These are phyloP conservation scores for Ambrosiella beaveri DNA, from an alignment of 2,329 filamentous ascomycete genomes.

Conservation along the genomic window DNA sequence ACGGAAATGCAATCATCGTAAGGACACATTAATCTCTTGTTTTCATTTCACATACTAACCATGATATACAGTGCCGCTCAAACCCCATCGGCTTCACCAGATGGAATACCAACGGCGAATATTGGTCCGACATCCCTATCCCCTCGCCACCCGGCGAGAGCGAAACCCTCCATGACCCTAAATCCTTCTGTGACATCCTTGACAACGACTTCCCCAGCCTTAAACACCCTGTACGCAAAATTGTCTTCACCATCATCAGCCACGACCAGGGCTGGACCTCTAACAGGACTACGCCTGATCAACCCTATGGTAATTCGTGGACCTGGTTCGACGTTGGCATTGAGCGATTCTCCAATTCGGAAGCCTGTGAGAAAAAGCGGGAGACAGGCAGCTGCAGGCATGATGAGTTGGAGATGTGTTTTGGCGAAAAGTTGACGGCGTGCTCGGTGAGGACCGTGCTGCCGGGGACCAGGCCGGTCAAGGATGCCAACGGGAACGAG, in stretches of 20 bases:
- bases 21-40: neutral
- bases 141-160: neutral
- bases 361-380: neutral
- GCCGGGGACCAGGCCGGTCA: constrained; percentile 17
- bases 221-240: constrained; percentile 36
- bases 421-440: constrained; percentile 16
- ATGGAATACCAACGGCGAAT: neutral
- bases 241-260: constrained; percentile 41
- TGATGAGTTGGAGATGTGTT: neutral
- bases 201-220: constrained; percentile 21
- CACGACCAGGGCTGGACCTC: constrained; percentile 42
- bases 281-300: constrained; percentile 8
- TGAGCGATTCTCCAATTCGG: constrained; percentile 33
- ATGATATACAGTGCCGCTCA: constrained; percentile 22
- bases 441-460: constrained; percentile 23
- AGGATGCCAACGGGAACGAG: neutral
- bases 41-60: neutral
- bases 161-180: neutral
- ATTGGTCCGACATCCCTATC: neutral
- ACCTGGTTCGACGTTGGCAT: constrained; percentile 49
- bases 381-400: constrained; percentile 10
- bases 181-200: neutral
- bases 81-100: constrained; percentile 24
- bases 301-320: constrained; percentile 23
- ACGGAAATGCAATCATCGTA: constrained; percentile 5